Evolutionary conservation across 345 rosid genomes (phyloP).

Genomic region (Hibiscus mutabilis): DNA sequence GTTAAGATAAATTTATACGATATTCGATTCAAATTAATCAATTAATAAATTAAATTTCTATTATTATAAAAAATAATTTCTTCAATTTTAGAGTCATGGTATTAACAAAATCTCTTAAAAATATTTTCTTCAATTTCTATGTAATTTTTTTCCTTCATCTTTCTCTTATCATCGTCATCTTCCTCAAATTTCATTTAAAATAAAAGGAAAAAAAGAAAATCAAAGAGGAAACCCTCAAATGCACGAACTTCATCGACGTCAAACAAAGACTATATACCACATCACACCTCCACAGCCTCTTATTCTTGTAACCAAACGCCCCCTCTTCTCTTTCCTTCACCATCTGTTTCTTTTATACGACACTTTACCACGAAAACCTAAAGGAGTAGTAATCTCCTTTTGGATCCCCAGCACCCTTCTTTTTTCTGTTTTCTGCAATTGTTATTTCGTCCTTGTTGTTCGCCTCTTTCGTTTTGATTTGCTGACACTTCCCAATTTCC

Average conservation of each 20-base stretch:
- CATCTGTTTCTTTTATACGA: not conserved
- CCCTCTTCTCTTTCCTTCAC: not conserved
- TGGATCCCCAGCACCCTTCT: not conserved
- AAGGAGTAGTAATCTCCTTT: not conserved
- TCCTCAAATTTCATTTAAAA: not conserved
- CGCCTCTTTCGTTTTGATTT: not conserved
- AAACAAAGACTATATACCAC: not conserved
- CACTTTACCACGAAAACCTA: too few species aligned
- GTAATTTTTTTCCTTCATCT: not conserved
- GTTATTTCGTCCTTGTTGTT: not conserved
- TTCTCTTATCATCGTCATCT: not conserved
- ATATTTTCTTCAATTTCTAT: too few species aligned
- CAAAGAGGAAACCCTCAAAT: not conserved
- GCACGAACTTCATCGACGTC: not conserved
- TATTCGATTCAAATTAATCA: too few species aligned
- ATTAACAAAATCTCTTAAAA: too few species aligned
- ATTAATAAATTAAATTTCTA: too few species aligned
- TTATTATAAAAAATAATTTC: too few species aligned
- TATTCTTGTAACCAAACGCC: slow-evolving; percentile 6
- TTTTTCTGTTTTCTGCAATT: not conserved
- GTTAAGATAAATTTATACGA: too few species aligned
- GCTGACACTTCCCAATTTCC: not conserved
- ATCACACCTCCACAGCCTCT: not conserved
- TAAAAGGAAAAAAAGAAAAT: too few species aligned
- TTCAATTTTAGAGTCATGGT: too few species aligned